Percentiles rank a stretch among this genome's conserved stretches.
Evolutionary conservation across 2,329 filamentous ascomycete species (phyloP).

Genomic region (Rhinocladiella similis): DNA sequence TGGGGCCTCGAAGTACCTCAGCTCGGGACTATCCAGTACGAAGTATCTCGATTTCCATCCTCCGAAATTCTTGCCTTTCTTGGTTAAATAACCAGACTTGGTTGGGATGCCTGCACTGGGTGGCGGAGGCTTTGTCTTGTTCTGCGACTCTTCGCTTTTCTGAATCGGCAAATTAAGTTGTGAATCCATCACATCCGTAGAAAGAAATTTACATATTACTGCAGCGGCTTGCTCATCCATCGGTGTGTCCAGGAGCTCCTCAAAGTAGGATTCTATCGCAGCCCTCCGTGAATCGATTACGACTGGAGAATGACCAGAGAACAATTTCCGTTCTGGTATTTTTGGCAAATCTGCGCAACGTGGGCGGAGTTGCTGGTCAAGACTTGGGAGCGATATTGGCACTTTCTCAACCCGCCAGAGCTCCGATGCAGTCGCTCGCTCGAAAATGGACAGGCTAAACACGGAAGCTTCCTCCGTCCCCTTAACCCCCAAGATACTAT

Average conservation of each 20-base stretch:
- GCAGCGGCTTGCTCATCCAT: slow-evolving; percentile 75
- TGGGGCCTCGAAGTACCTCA: slow-evolving; percentile 90
- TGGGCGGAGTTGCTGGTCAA: slow-evolving; percentile 80
- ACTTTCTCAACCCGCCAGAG: slow-evolving; percentile 96
- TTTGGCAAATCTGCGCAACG: slow-evolving; percentile 70
- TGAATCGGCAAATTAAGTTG: slow-evolving; percentile 36
- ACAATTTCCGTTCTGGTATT: slow-evolving; percentile 81
- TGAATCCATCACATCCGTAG: slow-evolving; percentile 60
- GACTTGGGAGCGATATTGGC: slow-evolving; percentile 71
- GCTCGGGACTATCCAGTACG: slow-evolving; percentile 65
- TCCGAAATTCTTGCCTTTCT: slow-evolving; percentile 96
- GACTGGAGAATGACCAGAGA: slow-evolving; percentile 88
- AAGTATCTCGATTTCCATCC: slow-evolving; percentile 91
- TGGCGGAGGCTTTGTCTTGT: slow-evolving; percentile 35
- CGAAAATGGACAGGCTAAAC: slow-evolving; percentile 84
- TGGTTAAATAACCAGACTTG: slow-evolving; percentile 90
- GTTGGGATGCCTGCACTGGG: slow-evolving; percentile 65
- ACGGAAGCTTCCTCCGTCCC: slow-evolving; percentile 89
- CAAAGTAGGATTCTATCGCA: slow-evolving; percentile 82
- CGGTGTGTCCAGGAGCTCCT: slow-evolving; percentile 77
- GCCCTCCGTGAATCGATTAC: slow-evolving; percentile 84
- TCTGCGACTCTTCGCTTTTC: slow-evolving; percentile 16
- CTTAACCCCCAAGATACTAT: slow-evolving; percentile 77
- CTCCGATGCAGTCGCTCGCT: slow-evolving; percentile 72
- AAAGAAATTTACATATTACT: slow-evolving; percentile 85